Evolutionary conservation across 345 rosid species (phyloP), one percentile per base, ranked within the genome.

Genomic region (Sonneratia alba): DNA sequence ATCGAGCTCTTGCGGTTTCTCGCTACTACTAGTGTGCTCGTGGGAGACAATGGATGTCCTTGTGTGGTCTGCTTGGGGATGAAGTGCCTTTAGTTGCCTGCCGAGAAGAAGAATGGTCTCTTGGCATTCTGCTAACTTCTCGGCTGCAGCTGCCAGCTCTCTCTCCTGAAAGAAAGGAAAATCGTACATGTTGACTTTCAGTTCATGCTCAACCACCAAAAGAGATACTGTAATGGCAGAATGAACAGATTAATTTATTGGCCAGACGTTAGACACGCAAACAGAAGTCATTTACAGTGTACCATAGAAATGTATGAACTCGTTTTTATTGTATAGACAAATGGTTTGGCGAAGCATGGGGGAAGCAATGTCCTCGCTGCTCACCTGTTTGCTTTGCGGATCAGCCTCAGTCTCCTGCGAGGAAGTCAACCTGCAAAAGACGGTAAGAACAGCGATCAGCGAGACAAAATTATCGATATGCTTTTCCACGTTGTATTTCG

Each of bases 31-130:
- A 40, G 78, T 64, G 45, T 81, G 83, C 75, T 82, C 85, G 19
- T 85, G 86, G 32, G 82, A 86, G 75, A 74, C 87, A 71, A 56
- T 71, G 19, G 86, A 81, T 72, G 88, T 84, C 70, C 84, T 86
- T 24, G 70, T 78, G 34, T 59, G 63, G 59, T 53, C 22, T 53
- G 59, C n/a, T 18, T 53, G 51, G 27, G 53, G 51, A 24, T n/a
- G 51, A 36, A 45, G n/a, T 2, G 71, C 19, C 36, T 69, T 48
- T 6, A 69, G 61, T 69, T 51, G 71, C 68, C 45, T 36, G 47
- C 47, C 43, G 10, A 36, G 68, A 42, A 66, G 68, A 36, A 13
- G 13, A 16, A 66, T 66, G n/a, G 68, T 66, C 45, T 66, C 68
- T n/a, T 36, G 68, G 19, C 68, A 66, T 36, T 66, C 68, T 4